Conservation (phyloP, 176 grass and related monocot genomes). For the Panicum miliaceum region DNA sequence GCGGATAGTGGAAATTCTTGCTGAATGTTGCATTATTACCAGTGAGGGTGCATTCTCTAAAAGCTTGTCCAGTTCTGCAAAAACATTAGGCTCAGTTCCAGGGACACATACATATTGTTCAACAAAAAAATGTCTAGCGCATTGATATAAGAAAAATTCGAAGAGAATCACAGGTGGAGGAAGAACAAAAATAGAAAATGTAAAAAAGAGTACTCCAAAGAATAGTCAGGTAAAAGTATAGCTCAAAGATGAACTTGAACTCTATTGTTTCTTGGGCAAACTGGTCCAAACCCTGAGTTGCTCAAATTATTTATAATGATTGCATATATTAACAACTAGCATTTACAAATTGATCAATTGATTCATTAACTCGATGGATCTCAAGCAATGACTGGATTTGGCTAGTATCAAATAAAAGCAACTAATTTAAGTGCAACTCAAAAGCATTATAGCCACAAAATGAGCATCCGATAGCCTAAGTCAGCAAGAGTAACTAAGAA, state of each 20-base stretch:
- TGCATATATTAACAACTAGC: background rate
- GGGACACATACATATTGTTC: background rate
- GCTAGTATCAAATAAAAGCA: background rate
- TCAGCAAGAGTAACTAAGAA: background rate
- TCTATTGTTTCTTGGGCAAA: background rate
- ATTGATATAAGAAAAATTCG: background rate
- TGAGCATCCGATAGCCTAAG: background rate
- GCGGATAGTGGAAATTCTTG: constrained; percentile 76
- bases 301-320: background rate
- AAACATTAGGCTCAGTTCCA: constrained; percentile 9
- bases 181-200: background rate
- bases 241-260: background rate
- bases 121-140: background rate
- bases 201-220: background rate
- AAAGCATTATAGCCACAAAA: constrained; percentile 14
- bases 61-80: constrained; percentile 84
- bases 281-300: background rate
- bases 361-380: background rate
- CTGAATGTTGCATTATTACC: constrained; percentile 73
- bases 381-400: background rate
- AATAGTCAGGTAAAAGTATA: background rate
- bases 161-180: background rate
- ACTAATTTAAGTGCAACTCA: constrained; percentile 11
- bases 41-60: constrained; percentile 77
- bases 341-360: background rate